Evolutionary conservation across 768 basidiomycete species (phyloP), one percentile per base, ranked within the genome.

Genomic region (Sarcodon aspratus): DNA sequence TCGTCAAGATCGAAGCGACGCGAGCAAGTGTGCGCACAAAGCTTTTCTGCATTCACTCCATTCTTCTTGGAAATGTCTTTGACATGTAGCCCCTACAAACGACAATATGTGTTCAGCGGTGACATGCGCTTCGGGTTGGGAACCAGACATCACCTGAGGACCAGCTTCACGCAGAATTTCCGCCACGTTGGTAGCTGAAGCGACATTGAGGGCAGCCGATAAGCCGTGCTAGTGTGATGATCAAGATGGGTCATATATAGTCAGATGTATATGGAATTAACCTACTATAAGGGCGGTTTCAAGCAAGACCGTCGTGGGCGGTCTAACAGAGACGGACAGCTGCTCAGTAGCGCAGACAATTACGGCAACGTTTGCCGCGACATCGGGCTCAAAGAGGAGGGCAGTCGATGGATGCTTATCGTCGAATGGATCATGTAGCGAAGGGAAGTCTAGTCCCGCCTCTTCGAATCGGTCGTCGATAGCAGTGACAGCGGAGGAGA

Each of bases 141-240:
- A 13, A 52, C 44, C 21, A 27, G 21, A 5, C 3, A 27, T 12
- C 27, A 61, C 60, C 51, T 60, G 46, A 6, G 56, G 52, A 8
- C 63, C 63, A 12, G 59, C 60, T 33, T 57, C 58, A 8, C 58
- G 47, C 21, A 64, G 50, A 9, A 63, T 59, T 36, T 62, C 61
- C 7, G 53, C 55, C 6, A 61, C 58, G 15, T 58, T 53, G 6
- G 56, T 50, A 13, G 57, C 58, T 13, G 53, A 36, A 9, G 55
- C 57, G 11, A 62, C 55, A 1, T 56, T 45, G 5, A 63, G 35
- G 3, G 54, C 52, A 3, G 57, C 37, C 9, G 63, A 53, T 4
- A 48, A 9, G 33, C 49, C 54, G 15, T 46, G 54, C 62, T 63
- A 44, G 9, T 9, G 42, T 44, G 10, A 5, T 27, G 21, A 27